Evolutionary conservation across 768 basidiomycete genomes (phyloP).

Genomic region (Amanita rimosa): DNA sequence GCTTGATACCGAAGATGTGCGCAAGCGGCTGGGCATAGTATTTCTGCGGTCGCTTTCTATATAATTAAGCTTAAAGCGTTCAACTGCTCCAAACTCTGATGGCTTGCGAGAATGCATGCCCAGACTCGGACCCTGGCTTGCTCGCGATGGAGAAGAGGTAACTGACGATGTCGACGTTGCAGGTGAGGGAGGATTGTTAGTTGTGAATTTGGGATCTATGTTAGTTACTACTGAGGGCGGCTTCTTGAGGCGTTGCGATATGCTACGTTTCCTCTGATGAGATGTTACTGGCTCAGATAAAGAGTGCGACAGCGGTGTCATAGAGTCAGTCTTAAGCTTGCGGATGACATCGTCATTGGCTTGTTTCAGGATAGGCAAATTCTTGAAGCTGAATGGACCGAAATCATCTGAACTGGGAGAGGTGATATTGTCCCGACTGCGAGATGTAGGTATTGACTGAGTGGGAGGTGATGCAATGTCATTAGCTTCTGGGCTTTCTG

Average conservation of each 20-base stretch:
- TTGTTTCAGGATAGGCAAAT: constrained; percentile 90
- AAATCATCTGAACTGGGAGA: constrained; percentile 80
- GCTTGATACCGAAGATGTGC: constrained; percentile 80
- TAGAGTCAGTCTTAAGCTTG: constrained; percentile 87
- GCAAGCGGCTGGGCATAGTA: constrained; percentile 79
- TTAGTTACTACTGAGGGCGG: constrained; percentile 69
- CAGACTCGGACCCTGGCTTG: constrained; percentile 52
- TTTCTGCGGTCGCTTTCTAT: constrained; percentile 69
- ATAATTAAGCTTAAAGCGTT: constrained; percentile 79
- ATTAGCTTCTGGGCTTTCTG: constrained; percentile 33
- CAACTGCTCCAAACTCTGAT: constrained; percentile 80
- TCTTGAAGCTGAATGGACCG: constrained; percentile 98
- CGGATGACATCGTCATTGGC: constrained; percentile 98
- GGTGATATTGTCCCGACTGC: constrained; percentile 26
- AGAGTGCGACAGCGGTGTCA: constrained; percentile 66
- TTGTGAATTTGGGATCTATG: constrained; percentile 46
- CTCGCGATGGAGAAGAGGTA: constrained; percentile 78
- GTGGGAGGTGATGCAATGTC: constrained; percentile 30
- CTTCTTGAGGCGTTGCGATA: constrained; percentile 76
- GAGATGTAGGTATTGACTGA: constrained; percentile 27
- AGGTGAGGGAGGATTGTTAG: constrained; percentile 82
- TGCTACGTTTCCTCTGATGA: constrained; percentile 63
- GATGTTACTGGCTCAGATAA: constrained; percentile 49
- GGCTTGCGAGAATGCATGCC: constrained; percentile 70
- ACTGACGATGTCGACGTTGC: constrained; percentile 88